Base-by-base conservation (phyloP, 768 basidiomycete genomes). In the Austroboletus festivus region DNA sequence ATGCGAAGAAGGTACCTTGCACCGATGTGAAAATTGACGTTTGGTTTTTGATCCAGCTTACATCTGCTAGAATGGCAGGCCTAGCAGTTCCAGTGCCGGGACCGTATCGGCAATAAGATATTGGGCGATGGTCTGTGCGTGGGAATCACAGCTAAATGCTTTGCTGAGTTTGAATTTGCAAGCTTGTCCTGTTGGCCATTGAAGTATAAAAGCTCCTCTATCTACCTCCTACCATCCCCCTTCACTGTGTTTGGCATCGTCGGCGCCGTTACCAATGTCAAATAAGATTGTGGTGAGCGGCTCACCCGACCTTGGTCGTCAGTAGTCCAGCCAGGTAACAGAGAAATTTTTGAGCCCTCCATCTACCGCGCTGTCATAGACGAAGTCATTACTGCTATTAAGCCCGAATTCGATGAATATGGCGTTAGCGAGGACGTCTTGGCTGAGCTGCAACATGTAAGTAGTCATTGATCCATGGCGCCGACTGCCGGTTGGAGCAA, bases 251-350 rank as follows among this genome's bases (percentile, higher is more conserved):
- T 45, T 47, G 55, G 51, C 49, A 58, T 54, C 48, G 56, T 63
- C 54, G 58, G 61, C 56, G 61, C 60, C 57, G 53, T 64, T 59
- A 63, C 58, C 65, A 63, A 95, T 94, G 93, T 93, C 92, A 52
- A 95, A 95, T 86, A 94, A 94, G 79, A 91, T 93, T 77, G 93
- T 95, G 84, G 92, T 93, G 81, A 89, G 89, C 86, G 82, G 74
- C 78, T 81, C 82, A 79, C 79, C 69, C 74, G 71, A 76, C 71
- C 71, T 71, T 70, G 69, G 72, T 68, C 67, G 71, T 77, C 11
- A 74, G 77, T 80, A 80, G 77, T 74, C 66, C 66, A 71, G 67
- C 54, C 64, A 59, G 71, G 73, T 75, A 73, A 78, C 82, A 61
- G 73, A 68, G 71, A 68, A 62, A 70, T 71, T 64, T 69, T 78